A percentile compares a stretch with the other conserved stretches of the same genome.
Conservation (phyloP, 805 yeast species). For the Tanozyma kutaoensis region DNA sequence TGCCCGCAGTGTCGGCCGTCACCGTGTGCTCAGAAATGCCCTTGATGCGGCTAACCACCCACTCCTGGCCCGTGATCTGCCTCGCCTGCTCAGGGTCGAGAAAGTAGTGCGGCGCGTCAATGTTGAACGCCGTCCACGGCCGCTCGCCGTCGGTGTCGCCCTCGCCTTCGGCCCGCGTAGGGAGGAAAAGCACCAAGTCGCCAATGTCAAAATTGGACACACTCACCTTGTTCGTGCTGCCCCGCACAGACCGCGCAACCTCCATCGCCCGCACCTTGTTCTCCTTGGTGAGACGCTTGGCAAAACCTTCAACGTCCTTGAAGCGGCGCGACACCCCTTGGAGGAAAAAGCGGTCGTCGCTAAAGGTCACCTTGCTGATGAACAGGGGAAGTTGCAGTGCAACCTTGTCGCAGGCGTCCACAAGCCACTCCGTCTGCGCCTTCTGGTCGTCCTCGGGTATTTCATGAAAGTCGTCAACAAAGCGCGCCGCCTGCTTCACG, state of each 20-base stretch:
- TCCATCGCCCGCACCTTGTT: conserved; percentile 39
- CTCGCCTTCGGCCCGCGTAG: conserved; percentile 32
- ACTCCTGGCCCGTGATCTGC: conserved; percentile 35
- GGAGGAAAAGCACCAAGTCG: conserved; percentile 76
- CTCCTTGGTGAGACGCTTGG: conserved; percentile 73
- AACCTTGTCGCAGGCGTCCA: too few species aligned
- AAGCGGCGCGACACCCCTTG: conserved; percentile 56
- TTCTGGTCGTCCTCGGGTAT: conserved; percentile 1
- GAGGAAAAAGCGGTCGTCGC: conserved; percentile 16
- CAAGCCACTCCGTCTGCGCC: too few species aligned
- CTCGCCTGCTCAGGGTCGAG: conserved; percentile 30
- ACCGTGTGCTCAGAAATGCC: conserved; percentile 43
- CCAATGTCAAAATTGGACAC: conserved; percentile 54
- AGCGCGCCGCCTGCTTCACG: conserved; percentile 24
- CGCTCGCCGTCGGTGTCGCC: conserved; percentile 18
- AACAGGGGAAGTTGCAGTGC: too few species aligned
- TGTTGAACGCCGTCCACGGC: conserved; percentile 93
- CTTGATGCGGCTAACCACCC: conserved; percentile 67
- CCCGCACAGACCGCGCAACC: conserved; percentile 16
- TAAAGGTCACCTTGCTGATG: too few species aligned
- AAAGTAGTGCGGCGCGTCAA: conserved; percentile 78
- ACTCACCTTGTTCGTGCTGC: conserved; percentile 35
- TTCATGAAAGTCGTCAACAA: conserved; percentile 27
- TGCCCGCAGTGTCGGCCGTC: conserved; percentile 22
- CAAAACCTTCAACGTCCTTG: conserved; percentile 79